phyloP scores from a whole-genome alignment of 139 green algal species.

The Closterium sp. region DNA sequence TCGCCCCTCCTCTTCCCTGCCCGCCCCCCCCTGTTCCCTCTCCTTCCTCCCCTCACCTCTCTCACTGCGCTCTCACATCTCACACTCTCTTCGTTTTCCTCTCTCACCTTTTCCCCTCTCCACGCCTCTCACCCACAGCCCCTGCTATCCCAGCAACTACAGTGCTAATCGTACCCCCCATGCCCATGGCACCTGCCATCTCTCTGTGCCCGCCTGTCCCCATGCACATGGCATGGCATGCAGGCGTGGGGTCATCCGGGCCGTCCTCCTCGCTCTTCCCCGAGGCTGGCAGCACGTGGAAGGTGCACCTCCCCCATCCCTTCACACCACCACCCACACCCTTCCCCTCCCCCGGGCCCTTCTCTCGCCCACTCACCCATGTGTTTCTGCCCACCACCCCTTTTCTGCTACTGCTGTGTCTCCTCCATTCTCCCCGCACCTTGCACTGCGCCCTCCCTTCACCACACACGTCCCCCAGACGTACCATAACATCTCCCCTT shows the following conservation, averaged over 20 bases:
- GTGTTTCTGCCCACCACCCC: neutral
- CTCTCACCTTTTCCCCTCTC: neutral
- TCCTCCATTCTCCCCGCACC: neutral
- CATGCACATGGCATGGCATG: neutral
- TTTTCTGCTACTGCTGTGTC: neutral
- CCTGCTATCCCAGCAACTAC: neutral
- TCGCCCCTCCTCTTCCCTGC: neutral
- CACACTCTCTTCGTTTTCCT: neutral
- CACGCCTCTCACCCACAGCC: neutral
- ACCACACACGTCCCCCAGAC: neutral
- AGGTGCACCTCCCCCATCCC: constrained; percentile 11
- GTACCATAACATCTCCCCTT: too few species aligned
- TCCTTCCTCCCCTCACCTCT: neutral
- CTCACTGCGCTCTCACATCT: neutral
- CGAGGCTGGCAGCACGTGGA: constrained; percentile 42
- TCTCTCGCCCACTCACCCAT: neutral
- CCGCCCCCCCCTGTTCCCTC: neutral
- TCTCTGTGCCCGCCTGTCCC: neutral
- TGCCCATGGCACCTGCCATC: neutral
- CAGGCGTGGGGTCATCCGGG: neutral
- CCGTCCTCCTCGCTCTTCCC: constrained; percentile 18
- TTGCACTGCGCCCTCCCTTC: neutral
- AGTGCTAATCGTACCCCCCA: neutral
- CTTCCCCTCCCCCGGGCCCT: neutral
- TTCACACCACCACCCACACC: neutral